Conservation (phyloP, 2,329 filamentous ascomycete species). For the Zasmidium citrigriseum region DNA sequence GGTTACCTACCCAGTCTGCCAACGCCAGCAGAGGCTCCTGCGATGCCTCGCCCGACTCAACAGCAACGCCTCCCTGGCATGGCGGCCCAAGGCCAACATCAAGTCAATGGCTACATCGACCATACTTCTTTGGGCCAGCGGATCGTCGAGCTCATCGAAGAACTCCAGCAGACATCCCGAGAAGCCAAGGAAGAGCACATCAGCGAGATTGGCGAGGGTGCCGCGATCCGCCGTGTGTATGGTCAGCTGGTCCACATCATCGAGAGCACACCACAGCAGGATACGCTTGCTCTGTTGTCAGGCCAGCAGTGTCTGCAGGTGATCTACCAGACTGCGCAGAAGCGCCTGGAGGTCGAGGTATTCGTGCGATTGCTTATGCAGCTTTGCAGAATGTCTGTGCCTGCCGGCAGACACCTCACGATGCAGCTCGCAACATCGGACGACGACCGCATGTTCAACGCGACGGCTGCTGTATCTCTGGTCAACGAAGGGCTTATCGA, state of each 20-base stretch:
- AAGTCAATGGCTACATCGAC: slow-evolving; percentile 64
- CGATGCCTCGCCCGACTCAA: slow-evolving; percentile 60
- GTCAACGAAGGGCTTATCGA: slow-evolving; percentile 63
- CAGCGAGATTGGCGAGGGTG: slow-evolving; percentile 57
- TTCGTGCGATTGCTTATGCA: slow-evolving; percentile 62
- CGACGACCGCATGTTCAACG: slow-evolving; percentile 64
- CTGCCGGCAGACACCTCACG: slow-evolving; percentile 56
- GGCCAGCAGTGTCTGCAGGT: slow-evolving; percentile 49
- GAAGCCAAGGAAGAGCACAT: slow-evolving; percentile 60
- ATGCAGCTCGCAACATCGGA: slow-evolving; percentile 54
- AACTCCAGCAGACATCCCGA: slow-evolving; percentile 58
- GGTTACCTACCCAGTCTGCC: slow-evolving; percentile 64
- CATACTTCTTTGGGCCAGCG: slow-evolving; percentile 54
- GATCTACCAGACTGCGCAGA: slow-evolving; percentile 57
- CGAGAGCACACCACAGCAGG: slow-evolving; percentile 56
- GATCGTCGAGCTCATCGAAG: slow-evolving; percentile 56
- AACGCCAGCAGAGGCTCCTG: slow-evolving; percentile 63
- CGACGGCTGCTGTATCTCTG: slow-evolving; percentile 61
- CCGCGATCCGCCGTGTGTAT: slow-evolving; percentile 59
- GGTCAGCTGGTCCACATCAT: slow-evolving; percentile 58
- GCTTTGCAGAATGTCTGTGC: slow-evolving; percentile 62
- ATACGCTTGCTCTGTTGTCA: slow-evolving; percentile 56
- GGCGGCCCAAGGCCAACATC: slow-evolving; percentile 38
- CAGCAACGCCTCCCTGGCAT: slow-evolving; percentile 47
- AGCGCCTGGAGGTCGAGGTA: slow-evolving; percentile 62